These are phyloP conservation scores for Hygrophila difformis DNA, from an alignment of 257 asterid species.

Conservation along the genomic window DNA sequence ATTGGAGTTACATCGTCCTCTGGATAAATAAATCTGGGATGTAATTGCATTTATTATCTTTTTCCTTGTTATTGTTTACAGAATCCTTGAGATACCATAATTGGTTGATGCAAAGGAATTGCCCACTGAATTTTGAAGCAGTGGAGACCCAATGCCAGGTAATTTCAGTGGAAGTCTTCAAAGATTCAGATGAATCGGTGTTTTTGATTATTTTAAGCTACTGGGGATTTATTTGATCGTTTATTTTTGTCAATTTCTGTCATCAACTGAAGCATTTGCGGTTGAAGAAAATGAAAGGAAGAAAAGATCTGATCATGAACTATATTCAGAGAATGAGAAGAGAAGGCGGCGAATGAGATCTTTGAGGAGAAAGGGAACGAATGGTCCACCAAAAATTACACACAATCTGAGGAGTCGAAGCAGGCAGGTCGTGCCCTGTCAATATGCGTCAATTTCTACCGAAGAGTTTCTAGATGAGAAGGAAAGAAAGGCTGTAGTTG, in stretches of 20 bases:
- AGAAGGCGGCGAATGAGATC: slow-evolving; percentile 37
- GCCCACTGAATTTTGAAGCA: slow-evolving; percentile 21
- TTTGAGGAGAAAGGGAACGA: slow-evolving; percentile 35
- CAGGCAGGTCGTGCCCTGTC: slow-evolving; percentile 45
- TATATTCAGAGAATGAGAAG: slow-evolving; percentile 33
- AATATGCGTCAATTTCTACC: slow-evolving; percentile 58
- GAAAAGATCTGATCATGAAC: slow-evolving; percentile 28
- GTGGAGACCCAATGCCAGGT: slow-evolving; percentile 60
- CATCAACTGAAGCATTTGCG: slow-evolving; percentile 16
- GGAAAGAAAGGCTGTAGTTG: slow-evolving; percentile 70
- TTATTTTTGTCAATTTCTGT: background rate
- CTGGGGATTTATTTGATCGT: background rate
- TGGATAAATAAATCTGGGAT: too few relatives aligned
- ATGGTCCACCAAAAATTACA: slow-evolving; percentile 24
- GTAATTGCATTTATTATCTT: too few relatives aligned
- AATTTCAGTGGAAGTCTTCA: slow-evolving; percentile 8
- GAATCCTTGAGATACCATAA: too few relatives aligned
- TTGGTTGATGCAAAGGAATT: background rate
- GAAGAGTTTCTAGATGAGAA: slow-evolving; percentile 71
- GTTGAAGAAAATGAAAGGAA: slow-evolving; percentile 27
- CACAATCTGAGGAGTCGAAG: slow-evolving; percentile 21
- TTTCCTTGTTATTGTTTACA: too few relatives aligned
- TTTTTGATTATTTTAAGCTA: background rate
- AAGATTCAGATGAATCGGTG: slow-evolving; percentile 9
- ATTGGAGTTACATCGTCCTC: too few relatives aligned